Conservation (phyloP, 2,329 filamentous ascomycete species). For the Podosphaera fusca region DNA sequence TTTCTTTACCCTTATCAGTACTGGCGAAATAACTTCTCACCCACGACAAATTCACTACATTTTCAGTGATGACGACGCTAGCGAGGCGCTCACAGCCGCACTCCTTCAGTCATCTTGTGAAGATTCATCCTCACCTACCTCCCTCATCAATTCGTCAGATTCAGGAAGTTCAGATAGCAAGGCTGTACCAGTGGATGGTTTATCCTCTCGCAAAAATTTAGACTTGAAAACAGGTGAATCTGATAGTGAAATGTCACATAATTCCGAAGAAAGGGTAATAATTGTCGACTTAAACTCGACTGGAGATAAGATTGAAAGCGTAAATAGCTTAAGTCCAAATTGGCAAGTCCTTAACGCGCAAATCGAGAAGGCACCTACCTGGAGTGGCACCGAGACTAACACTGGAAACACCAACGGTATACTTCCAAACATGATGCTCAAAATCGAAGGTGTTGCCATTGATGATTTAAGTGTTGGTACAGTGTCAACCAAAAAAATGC, state of each 20-base stretch:
- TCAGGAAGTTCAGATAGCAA: background rate
- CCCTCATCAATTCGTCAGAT: background rate
- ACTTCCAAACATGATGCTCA: slow-evolving; percentile 27
- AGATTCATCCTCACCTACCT: background rate
- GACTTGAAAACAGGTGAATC: background rate
- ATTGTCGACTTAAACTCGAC: slow-evolving; percentile 29
- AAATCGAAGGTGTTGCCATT: slow-evolving; percentile 29
- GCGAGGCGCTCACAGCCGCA: slow-evolving; percentile 48
- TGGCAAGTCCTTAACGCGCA: slow-evolving; percentile 42
- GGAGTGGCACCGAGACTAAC: slow-evolving; percentile 24
- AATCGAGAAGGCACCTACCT: slow-evolving; percentile 37
- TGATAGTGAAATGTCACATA: background rate
- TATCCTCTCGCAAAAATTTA: background rate
- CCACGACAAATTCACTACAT: slow-evolving; percentile 66
- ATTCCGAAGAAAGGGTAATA: slow-evolving; percentile 21
- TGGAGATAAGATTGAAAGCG: slow-evolving; percentile 35
- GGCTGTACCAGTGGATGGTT: too few species aligned
- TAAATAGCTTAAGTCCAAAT: slow-evolving; percentile 47
- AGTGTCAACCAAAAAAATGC: background rate
- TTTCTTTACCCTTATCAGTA: slow-evolving; percentile 55
- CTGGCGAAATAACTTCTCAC: slow-evolving; percentile 52
- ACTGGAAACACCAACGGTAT: slow-evolving; percentile 9
- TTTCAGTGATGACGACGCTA: slow-evolving; percentile 71
- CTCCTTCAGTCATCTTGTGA: slow-evolving; percentile 18
- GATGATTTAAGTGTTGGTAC: slow-evolving; percentile 16